These are phyloP conservation scores for Ogataea sp. DNA, from an alignment of 805 yeast species.

Conservation along the genomic window DNA sequence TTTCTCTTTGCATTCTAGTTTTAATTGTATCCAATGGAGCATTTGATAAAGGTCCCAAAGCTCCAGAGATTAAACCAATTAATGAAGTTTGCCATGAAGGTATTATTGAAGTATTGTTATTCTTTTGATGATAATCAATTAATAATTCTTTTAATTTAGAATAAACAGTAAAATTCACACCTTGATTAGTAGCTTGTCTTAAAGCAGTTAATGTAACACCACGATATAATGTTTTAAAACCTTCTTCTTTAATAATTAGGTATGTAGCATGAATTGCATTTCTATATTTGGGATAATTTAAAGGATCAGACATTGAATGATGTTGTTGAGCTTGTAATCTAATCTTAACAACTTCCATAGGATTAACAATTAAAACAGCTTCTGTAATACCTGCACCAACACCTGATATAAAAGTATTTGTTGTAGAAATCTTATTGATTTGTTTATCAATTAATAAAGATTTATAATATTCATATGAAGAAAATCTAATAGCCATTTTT, in stretches of 20 bases:
- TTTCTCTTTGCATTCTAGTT: conserved; percentile 91
- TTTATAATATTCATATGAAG: conserved; percentile 87
- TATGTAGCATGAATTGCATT: conserved; percentile 89
- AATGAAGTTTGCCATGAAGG: conserved; percentile 93
- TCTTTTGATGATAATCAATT: conserved; percentile 49
- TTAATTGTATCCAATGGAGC: conserved; percentile 97
- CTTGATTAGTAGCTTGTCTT: conserved; percentile 97
- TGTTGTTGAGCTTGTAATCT: conserved; percentile 95
- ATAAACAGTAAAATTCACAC: conserved; percentile 95
- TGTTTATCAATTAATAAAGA: conserved; percentile 49
- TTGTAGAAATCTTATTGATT: conserved; percentile 62
- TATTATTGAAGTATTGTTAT: too few species aligned
- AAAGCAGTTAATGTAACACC: conserved; percentile 96
- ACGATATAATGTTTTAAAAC: conserved; percentile 78
- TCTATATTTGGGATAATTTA: conserved; percentile 71
- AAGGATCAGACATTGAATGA: conserved; percentile 81
- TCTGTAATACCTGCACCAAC: conserved; percentile 97
- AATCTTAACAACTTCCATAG: conserved; percentile 96
- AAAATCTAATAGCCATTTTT: conserved; percentile 95
- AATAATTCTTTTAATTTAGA: conserved; percentile 71
- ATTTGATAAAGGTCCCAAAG: conserved; percentile 94
- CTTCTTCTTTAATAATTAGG: conserved; percentile 84
- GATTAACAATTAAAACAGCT: conserved; percentile 90
- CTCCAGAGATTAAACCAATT: conserved; percentile 90
- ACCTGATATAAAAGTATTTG: conserved; percentile 81